Percentiles rank a stretch among this genome's conserved stretches.
Evolutionary conservation across 2,329 filamentous ascomycete genomes (phyloP).

Genomic region (Paraphoma sp.): DNA sequence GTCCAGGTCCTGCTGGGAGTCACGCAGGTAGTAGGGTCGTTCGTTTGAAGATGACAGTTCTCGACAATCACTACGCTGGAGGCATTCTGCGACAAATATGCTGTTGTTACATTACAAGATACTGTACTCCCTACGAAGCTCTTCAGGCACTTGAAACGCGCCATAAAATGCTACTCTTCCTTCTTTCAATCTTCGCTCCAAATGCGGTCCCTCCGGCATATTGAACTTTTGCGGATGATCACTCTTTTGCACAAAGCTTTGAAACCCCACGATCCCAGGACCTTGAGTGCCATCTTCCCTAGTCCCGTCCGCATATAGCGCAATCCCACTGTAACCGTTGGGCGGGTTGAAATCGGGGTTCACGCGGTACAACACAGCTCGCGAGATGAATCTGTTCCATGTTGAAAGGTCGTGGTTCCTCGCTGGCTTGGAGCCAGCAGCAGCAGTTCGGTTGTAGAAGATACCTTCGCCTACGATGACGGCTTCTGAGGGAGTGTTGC

Average conservation of each 20-base stretch:
- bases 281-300: constrained; percentile 23
- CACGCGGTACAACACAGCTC: constrained; percentile 25
- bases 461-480: constrained; percentile 28
- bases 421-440: constrained; percentile 4
- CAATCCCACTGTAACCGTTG: constrained; percentile 28
- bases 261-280: constrained; percentile 25
- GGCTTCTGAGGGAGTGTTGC: constrained; percentile 13
- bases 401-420: constrained; percentile 16
- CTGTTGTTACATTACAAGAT: too few relatives aligned
- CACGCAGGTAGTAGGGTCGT: constrained; percentile 27
- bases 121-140: constrained; percentile 16
- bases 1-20: constrained; percentile 25
- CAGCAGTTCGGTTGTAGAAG: constrained; percentile 18
- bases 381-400: constrained; percentile 22
- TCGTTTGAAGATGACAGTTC: constrained; percentile 1
- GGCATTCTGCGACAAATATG: too few relatives aligned
- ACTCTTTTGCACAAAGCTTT: constrained; percentile 26
- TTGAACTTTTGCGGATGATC: constrained; percentile 22
- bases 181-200: constrained; percentile 18
- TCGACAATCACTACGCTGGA: too few relatives aligned
- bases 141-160: constrained; percentile 26
- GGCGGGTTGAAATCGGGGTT: constrained; percentile 20
- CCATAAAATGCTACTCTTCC: constrained; percentile 30
- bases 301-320: constrained; percentile 21
- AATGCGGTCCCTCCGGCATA: constrained; percentile 16